Evolutionary conservation across 1,284 basidiomycete species (phyloP).

Genomic region (Sporisorium graminicola): DNA sequence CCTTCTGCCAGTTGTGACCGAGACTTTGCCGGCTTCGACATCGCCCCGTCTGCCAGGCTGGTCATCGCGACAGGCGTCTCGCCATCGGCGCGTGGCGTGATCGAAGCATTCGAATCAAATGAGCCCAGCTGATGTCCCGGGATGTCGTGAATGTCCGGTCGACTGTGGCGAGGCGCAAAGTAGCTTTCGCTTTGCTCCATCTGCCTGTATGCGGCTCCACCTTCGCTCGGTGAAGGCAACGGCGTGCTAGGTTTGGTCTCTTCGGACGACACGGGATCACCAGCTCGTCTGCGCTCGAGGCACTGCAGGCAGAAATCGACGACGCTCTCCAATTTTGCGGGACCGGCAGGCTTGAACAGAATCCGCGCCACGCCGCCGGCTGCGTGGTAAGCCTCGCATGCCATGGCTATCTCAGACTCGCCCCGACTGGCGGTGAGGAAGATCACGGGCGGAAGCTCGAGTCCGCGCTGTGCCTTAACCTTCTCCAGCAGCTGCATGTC

Average conservation of each 20-base stretch:
- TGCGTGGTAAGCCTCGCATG: conserved; percentile 78
- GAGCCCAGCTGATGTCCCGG: conserved; percentile 39
- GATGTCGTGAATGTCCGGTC: conserved; percentile 32
- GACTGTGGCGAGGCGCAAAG: conserved; percentile 45
- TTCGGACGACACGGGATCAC: conserved; percentile 46
- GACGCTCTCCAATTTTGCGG: conserved; percentile 78
- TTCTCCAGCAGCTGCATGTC: conserved; percentile 75
- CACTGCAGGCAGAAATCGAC: conserved; percentile 81
- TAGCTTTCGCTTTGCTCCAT: conserved; percentile 51
- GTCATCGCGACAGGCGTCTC: conserved; percentile 10
- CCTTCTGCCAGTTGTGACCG: not conserved
- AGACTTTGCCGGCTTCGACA: not conserved
- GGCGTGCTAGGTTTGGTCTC: conserved; percentile 58
- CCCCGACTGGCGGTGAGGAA: conserved; percentile 80
- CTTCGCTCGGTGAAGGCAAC: conserved; percentile 47
- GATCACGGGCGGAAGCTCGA: conserved; percentile 77
- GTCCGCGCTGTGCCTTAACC: conserved; percentile 27
- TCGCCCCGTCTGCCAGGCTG: not conserved
- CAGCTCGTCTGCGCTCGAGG: conserved; percentile 67
- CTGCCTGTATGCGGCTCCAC: conserved; percentile 12
- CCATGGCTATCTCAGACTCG: conserved; percentile 76
- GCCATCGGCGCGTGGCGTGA: conserved; percentile 30
- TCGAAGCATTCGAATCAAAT: conserved; percentile 38
- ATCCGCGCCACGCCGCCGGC: conserved; percentile 88
- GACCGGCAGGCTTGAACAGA: conserved; percentile 89